Base-by-base conservation (phyloP, 441 rosid genomes). In the Pelargonium cotyledonis region DNA sequence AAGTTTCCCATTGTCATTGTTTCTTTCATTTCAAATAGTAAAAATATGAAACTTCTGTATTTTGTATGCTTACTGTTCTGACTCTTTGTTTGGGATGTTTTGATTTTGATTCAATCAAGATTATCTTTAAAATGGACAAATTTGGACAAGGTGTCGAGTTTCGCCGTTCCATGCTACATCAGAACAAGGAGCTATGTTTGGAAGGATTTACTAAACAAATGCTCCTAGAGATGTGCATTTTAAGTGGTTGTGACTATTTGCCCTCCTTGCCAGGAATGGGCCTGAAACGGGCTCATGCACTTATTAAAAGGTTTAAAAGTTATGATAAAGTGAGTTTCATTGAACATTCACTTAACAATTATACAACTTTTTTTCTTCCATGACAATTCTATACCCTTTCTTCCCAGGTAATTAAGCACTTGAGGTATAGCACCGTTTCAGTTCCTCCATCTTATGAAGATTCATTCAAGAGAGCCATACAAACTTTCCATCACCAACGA, bases 151-250 rank as follows among this genome's bases (percentile, higher is more conserved):
- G 87, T 65, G 86, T 89, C 70, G 97, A 92, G 78, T 95, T 95
- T 78, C 86, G 82, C 62, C 76, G 75, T 73, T 87, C 90, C 72
- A 82, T 78, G 84, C 86, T 95, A 51, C 86, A 79, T 14, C 78
- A 68, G 82, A 95, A 90, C 80, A 86, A 81, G 76, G 97, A 85
- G 26, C 78, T 88, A 65, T 79, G 75, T 78, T 88, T 95, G 76
- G 71, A 80, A n/a, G 96, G 89, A 75, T 88, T 95, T 76, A 85
- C 90, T 70, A 79, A 83, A 65, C 86, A 82, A 79, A 92, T 89
- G 99, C 77, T 95, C 76, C 96, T 95, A 51, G 97, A 95, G 80
- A 92, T 90, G 97, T 95, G 99, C 87, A 92, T 95, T 70, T 81
- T 95, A 67, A 95, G 99, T 75, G 99, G 99, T 43, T 95, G 99